Base-by-base conservation (phyloP, 768 basidiomycete species). In the Russula olivacea region DNA sequence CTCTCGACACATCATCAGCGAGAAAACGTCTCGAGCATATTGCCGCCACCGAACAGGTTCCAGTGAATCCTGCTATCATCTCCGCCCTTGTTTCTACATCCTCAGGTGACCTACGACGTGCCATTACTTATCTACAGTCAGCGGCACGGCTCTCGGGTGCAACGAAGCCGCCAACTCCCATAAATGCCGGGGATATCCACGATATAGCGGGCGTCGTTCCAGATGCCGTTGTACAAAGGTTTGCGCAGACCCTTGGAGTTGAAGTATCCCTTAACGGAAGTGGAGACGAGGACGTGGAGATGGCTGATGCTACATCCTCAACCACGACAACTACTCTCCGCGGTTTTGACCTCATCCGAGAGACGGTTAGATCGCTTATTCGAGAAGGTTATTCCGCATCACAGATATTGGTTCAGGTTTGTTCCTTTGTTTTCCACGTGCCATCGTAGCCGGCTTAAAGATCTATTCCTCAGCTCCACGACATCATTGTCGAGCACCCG, bases 131-230 rank as follows among this genome's bases (percentile, higher is more conserved):
- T 73, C 81, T 99, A 30, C 97, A 99, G 72, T 98, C 96, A 23
- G 96, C 95, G 6, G 87, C 91, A 45, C 85, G 97, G 28, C 80
- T 99, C 38, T 88, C 94, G 40, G 77, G 84, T 6, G 88, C 89
- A 2, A 86, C 86, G 12, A 75, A 72, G 43, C 88, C 90, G 1
- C 89, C 91, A 0, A 84, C 83, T 19, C 79, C 83, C 34, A 92
- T 99, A 65, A 85, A 86, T 3, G 75, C 87, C 8, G 71, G 72
- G 17, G 93, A 94, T 65, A 89, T 98, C 14, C 92, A 98, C 73
- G 97, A 99, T 75, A 98, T 98, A 59, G 95, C 95, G 0, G 97
- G 97, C 0, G 90, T 97, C 28, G 92, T 98, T 0, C 97, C 96
- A 0, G 84, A 86, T 65, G 63, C 69, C 14, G 82, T 91, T 1